phyloP scores from a whole-genome alignment of 2,329 filamentous ascomycete species.

The Colletotrichum nymphaeae region DNA sequence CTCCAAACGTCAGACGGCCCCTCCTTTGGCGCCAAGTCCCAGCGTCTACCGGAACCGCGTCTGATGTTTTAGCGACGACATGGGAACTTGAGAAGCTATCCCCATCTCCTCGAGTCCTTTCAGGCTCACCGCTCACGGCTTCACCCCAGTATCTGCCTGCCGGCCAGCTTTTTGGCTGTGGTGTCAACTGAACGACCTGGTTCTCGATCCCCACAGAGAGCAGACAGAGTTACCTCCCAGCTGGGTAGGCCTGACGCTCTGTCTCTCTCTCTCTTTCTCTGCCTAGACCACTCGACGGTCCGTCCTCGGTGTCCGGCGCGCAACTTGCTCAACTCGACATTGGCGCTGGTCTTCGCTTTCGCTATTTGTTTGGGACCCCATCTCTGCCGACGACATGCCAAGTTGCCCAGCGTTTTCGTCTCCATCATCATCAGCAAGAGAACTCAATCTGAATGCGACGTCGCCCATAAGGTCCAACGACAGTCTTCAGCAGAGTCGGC shows the following conservation, averaged over 20 bases:
- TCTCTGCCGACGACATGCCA: constrained; percentile 14
- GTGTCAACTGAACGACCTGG: background rate
- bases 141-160: background rate
- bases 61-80: constrained; percentile 17
- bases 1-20: constrained; percentile 18
- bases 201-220: background rate
- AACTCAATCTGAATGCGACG: constrained; percentile 18
- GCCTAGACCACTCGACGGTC: background rate
- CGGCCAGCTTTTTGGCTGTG: background rate
- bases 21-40: constrained; percentile 23
- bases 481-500: background rate
- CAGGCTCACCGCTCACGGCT: too few species aligned
- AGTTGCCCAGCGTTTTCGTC: constrained; percentile 22
- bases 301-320: constrained; percentile 1
- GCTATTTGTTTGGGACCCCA: background rate
- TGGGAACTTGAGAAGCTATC: background rate
- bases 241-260: constrained; percentile 1
- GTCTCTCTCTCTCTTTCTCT: background rate
- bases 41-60: constrained; percentile 9
- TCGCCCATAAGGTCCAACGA: constrained; percentile 6
- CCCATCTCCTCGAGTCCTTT: background rate
- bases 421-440: constrained; percentile 5
- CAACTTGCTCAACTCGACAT: constrained; percentile 3
- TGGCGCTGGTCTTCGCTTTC: constrained; percentile 6
- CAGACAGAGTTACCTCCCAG: background rate